Conservation (phyloP, 495 filamentous ascomycete genomes). For the Astrothelium macrocarpum region DNA sequence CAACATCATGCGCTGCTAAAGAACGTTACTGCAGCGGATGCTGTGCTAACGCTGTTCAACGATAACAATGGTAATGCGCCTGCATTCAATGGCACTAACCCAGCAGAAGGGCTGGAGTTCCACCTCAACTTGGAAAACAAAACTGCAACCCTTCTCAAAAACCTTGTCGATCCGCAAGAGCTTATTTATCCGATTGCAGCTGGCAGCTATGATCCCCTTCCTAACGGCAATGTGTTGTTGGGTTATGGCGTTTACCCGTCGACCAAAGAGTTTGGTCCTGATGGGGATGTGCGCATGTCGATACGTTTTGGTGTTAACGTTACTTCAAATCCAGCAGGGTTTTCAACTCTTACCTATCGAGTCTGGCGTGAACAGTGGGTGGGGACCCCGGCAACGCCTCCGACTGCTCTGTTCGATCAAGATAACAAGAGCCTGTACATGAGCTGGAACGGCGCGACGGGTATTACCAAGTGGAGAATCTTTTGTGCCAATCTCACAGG, state of each 20-base stretch:
- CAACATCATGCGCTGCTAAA: conserved; percentile 12
- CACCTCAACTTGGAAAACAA: conserved; percentile 11
- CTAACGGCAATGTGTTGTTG: conserved; percentile 23
- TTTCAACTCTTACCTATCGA: conserved; percentile 15
- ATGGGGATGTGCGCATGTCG: conserved; percentile 23
- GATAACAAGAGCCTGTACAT: conserved; percentile 13
- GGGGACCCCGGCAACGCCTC: conserved; percentile 11
- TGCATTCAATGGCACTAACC: conserved; percentile 13
- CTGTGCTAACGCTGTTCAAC: conserved; percentile 10
- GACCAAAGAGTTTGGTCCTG: conserved; percentile 18
- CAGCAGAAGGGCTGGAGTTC: conserved; percentile 10
- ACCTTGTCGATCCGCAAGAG: conserved; percentile 11
- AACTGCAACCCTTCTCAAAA: conserved; percentile 9
- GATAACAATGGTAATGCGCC: conserved; percentile 17
- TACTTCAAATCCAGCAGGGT: conserved; percentile 8
- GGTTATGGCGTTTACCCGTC: conserved; percentile 19
- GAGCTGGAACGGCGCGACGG: conserved; percentile 21
- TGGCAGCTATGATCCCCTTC: conserved; percentile 21
- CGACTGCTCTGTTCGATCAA: conserved; percentile 9
- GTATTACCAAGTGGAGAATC: conserved; percentile 14
- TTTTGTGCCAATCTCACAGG: conserved; percentile 7
- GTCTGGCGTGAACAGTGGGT: conserved; percentile 17
- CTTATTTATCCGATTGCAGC: conserved; percentile 18
- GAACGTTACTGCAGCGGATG: neutral
- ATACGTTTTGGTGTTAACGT: conserved; percentile 17